Base-by-base conservation (phyloP, 2,329 filamentous ascomycete species). In the Ophiostoma sp. region DNA sequence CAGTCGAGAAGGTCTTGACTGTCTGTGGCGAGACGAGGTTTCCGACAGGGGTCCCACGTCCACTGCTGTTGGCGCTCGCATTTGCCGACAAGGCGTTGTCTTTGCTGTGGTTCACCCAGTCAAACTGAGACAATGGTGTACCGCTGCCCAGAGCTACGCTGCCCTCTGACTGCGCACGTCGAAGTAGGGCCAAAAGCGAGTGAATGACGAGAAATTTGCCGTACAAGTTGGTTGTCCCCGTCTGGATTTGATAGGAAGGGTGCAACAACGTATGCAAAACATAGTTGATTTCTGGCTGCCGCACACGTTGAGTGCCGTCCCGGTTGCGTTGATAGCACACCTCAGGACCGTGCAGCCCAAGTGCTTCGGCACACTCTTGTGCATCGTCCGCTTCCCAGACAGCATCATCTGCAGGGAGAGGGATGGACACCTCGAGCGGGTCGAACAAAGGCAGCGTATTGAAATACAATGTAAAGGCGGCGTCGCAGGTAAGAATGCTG, bases 121-220 rank as follows among this genome's bases (percentile, higher is more conserved):
- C 89, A 75, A 85, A 85, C 63, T 88, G 86, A 33, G 87, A 86
- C 64, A 88, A 81, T 39, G 90, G 89, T 1, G 89, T 90, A 72
- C 83, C 86, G 59, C 82, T 80, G 75, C 78, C 75, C 36, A 81
- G 78, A 31, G 78, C 77, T 8, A 82, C 76, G 70, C 79, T 81
- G 6, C 83, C 85, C 59, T 84, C 83, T 2, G 82, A 76, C 73
- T 84, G 83, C 12, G 82, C 83, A 45, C 81, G 81, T 71, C 82
- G 81, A 75, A 93, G 87, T 76, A 92, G 85, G 6, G 88, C 85
- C 72, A 92, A 85, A 70, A 94, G 83, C 15, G 88, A 89, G 78
- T 94, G 92, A 8, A 94, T 88, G 64, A 94, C 81, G 72, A 94
- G 87, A 77, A 93, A 93, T 78, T 94, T 94, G 48, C 90, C 90